Evolutionary conservation across 371 early-diverging fungal genomes (phyloP).

Genomic region (Mucor piriformis): DNA sequence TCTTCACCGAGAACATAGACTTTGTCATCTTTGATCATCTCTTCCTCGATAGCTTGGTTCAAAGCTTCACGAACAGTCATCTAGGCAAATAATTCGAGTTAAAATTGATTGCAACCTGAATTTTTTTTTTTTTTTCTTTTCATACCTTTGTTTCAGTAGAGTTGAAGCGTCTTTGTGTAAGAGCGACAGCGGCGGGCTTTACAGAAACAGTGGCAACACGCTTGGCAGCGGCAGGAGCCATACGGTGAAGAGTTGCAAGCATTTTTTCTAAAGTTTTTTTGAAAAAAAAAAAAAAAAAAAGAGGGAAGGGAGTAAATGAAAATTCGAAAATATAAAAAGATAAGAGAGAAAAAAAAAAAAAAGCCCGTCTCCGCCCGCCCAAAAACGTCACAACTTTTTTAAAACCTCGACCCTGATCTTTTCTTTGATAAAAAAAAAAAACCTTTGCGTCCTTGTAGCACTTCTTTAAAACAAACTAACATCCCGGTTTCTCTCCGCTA

Average conservation of each 20-base stretch:
- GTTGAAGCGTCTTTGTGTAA: constrained; percentile 51
- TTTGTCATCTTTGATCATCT: constrained; percentile 90
- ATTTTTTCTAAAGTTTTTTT: constrained; percentile 11
- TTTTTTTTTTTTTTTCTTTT: background rate
- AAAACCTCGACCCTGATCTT: background rate
- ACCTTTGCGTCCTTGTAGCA: too few species aligned
- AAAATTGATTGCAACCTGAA: too few species aligned
- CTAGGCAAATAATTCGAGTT: constrained; percentile 43
- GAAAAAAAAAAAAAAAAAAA: background rate
- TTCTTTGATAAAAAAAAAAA: background rate
- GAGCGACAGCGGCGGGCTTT: constrained; percentile 41
- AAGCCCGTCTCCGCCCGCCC: constrained; percentile 12
- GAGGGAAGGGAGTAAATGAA: constrained; percentile 1
- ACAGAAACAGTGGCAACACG: constrained; percentile 34
- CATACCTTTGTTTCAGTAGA: constrained; percentile 43
- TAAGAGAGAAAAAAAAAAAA: background rate
- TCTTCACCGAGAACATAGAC: constrained; percentile 99
- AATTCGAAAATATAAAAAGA: constrained; percentile 12
- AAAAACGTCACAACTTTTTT: constrained; percentile 9
- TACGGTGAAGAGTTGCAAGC: constrained; percentile 46
- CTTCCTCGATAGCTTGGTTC: constrained; percentile 98
- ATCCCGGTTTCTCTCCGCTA: too few species aligned
- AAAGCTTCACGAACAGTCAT: constrained; percentile 98
- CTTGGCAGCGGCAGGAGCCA: constrained; percentile 48
- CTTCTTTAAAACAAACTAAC: too few species aligned